Conservation (phyloP, 345 rosid genomes). For the Eucalyptus marginata region DNA sequence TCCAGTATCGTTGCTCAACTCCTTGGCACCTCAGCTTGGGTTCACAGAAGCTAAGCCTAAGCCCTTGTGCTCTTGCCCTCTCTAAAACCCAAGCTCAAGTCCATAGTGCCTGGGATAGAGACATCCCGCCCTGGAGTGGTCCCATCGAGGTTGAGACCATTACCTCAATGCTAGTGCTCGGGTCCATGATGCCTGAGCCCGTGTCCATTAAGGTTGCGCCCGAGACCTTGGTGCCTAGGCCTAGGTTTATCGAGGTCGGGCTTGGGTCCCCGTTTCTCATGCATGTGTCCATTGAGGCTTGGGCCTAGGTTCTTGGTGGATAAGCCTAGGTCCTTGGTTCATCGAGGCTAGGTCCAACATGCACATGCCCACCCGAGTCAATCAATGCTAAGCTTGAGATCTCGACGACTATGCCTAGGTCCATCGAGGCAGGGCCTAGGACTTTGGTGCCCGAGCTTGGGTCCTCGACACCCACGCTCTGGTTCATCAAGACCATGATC, state of each 20-base stretch:
- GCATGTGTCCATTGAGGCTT: neutral
- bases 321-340: neutral
- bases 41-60: fast-evolving
- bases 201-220: too few species aligned
- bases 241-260: neutral
- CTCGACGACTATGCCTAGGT: fast-evolving
- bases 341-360: neutral
- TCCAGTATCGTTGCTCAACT: fast-evolving
- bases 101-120: too few species aligned
- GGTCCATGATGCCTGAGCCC: neutral
- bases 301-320: fast-evolving
- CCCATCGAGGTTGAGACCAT: neutral
- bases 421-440: neutral
- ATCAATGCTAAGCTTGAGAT: neutral
- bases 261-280: neutral
- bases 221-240: neutral
- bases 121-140: neutral
- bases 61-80: neutral
- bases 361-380: neutral
- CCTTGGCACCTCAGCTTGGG: fast-evolving
- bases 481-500: neutral
- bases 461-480: fast-evolving
- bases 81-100: too few species aligned
- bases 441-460: neutral
- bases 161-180: neutral